phyloP scores from a whole-genome alignment of 2,329 filamentous ascomycete genomes.

The Aspergillus fischeri region DNA sequence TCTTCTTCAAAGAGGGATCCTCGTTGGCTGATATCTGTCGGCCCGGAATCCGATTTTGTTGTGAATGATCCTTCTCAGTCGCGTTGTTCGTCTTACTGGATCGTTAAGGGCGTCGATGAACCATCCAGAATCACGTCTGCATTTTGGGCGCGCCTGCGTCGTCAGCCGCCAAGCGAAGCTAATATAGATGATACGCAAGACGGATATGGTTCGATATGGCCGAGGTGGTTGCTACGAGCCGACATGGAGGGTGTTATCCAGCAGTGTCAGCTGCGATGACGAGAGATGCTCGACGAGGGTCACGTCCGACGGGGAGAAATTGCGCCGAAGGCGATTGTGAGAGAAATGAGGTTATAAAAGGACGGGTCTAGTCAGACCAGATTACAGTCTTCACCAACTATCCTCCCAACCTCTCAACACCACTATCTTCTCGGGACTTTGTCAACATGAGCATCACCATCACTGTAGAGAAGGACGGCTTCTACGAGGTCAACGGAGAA shows the following conservation, averaged over 20 bases:
- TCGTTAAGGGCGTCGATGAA: not conserved
- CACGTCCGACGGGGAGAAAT: not conserved
- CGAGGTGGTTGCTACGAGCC: not conserved
- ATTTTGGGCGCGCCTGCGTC: not conserved
- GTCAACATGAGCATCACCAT: constrained; percentile 28
- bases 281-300: not conserved
- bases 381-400: not conserved
- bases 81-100: not conserved
- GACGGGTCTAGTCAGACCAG: not conserved
- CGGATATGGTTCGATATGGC: not conserved
- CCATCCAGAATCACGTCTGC: not conserved
- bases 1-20: not conserved
- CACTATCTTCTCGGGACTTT: constrained; percentile 1
- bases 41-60: not conserved
- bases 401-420: not conserved
- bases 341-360: not conserved
- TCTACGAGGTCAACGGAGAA: constrained; percentile 28
- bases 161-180: not conserved
- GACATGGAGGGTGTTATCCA: not conserved
- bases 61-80: not conserved
- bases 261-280: not conserved
- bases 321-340: not conserved
- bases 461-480: constrained; percentile 30
- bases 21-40: not conserved
- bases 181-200: not conserved